Evolutionary conservation across 176 grass and related monocot genomes (phyloP), one percentile per base, ranked within the genome.

Genomic region (Triticum monococcum): DNA sequence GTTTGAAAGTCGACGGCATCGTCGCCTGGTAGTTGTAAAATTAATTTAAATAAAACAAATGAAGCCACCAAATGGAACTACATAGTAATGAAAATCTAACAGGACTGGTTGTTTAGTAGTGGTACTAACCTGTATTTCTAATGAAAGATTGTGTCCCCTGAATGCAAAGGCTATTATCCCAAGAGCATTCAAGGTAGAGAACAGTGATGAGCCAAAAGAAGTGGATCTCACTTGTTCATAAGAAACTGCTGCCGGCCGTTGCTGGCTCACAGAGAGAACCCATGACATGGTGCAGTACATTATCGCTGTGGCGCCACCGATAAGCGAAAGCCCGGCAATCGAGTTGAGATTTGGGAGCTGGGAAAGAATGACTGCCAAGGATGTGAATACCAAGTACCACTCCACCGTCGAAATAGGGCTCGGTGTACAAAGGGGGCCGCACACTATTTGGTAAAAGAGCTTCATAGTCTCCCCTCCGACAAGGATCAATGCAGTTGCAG

Each of bases 261-360:
- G 41, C 67, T 96, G 90, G 87, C 96, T 96, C 66, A 94, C 88
- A 0, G 96, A 98, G 79, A 98, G 90, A 80, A 98, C 92, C 96
- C 96, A 98, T 8, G 93, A 90, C 88, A 96, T 93, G 73, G 93
- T 96, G 79, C 88, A 85, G 75, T 98, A 98, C 68, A 89, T 96
- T 83, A 98, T 92, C 4, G 96, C 96, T 30, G 96, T 98, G 50
- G 94, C 77, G 2, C 92, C 93, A 68, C 96, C 96, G 2, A 98
- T 89, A 31, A 98, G 96, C 1, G 96, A 98, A 75, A 98, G 86
- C 41, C 96, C 96, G 52, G 96, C 96, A 23, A 98, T 98, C 6
- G 96, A 98, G 64, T 98, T 98, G 59, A 98, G 93, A 85, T 98
- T 98, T 60, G 96, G 96, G 83, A 98, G 93, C 85, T 98, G 96